Base-by-base conservation (phyloP, 495 filamentous ascomycete genomes). In the Sordaria brevicollis region DNA sequence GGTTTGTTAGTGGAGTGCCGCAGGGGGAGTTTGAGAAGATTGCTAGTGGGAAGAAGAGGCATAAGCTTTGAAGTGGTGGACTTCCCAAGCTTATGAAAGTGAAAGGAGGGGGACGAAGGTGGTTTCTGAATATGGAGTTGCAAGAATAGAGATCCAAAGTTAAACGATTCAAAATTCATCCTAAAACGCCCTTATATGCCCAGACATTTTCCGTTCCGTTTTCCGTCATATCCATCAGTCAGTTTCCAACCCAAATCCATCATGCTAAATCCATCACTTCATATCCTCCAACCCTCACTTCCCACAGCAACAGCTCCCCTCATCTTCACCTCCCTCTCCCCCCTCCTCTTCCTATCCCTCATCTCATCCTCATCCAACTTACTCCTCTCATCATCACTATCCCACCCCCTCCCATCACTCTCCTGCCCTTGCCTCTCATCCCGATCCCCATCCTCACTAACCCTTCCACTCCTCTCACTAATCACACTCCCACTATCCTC, bases 1-100 rank as follows among this genome's bases (percentile, higher is more conserved):
- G 93, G 69, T 97, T 98, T 71, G 70, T 90, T 65, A 83, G 74
- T 34, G 94, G 94, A 0, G 81, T 90, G 65, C 94, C 95, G 43
- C 92, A 97, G 84, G 84, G 88, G 78, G 91, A 97, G 84, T 97
- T 99, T 76, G 74, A 73, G 71, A 86, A 84, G 78, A 78, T 89
- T 71, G 84, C 84, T 9, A 78, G 77, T 62, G 86, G 87, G 2
- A 77, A 86, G 79, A 89, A 89, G 82, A 85, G 82, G 79, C 95
- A 99, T 86, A 99, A 99, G 83, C 81, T 98, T 76, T 97, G 76
- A 78, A 49, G 33, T 39, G 33, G 15, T 25, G 65, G 29, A n/a
- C n/a, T n/a, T n/a, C n/a, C 10, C 13, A 29, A 5, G 25, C 9
- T 5, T 13, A 15, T 33, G 25, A 29, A 17, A 15, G 11, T 19